Conservation (phyloP, 2,329 filamentous ascomycete genomes). For the Sphaerostilbella broomeana region DNA sequence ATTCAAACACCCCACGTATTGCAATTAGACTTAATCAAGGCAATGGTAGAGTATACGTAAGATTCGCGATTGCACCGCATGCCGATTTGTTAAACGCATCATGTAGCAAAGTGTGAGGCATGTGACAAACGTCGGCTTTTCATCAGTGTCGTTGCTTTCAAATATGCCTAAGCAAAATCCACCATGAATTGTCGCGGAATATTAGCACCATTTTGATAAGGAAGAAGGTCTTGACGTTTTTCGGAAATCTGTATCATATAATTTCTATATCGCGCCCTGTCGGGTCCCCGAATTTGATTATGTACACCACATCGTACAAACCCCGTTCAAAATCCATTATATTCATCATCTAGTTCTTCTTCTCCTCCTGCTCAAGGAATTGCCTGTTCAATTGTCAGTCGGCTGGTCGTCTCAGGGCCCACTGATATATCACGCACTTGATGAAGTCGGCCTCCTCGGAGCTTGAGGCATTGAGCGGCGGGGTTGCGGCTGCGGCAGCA, state of each 20-base stretch:
- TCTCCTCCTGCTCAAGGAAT: slow-evolving; percentile 36
- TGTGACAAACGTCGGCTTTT: too few relatives aligned
- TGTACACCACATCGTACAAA: slow-evolving; percentile 30
- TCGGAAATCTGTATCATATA: slow-evolving; percentile 2
- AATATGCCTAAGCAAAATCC: too few relatives aligned
- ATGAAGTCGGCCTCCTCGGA: slow-evolving; percentile 60
- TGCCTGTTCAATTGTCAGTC: slow-evolving; percentile 29
- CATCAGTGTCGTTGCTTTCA: too few relatives aligned
- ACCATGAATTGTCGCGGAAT: too few relatives aligned
- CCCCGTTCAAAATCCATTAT: slow-evolving; percentile 16
- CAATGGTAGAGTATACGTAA: too few relatives aligned
- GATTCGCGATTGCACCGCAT: too few relatives aligned
- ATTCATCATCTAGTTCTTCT: slow-evolving; percentile 31
- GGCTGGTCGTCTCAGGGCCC: slow-evolving; percentile 3
- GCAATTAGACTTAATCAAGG: too few relatives aligned
- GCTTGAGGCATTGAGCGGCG: slow-evolving; percentile 56
- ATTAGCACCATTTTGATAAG: background rate
- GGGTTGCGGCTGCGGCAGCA: slow-evolving; percentile 38
- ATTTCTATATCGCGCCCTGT: slow-evolving; percentile 7
- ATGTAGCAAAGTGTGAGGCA: too few relatives aligned
- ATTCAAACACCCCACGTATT: too few relatives aligned
- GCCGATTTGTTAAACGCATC: too few relatives aligned
- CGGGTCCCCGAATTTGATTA: slow-evolving; percentile 16
- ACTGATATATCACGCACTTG: slow-evolving; percentile 43
- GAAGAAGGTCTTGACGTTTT: background rate